Conservation (phyloP, 306 rosid species). For the Medicago arabica region DNA sequence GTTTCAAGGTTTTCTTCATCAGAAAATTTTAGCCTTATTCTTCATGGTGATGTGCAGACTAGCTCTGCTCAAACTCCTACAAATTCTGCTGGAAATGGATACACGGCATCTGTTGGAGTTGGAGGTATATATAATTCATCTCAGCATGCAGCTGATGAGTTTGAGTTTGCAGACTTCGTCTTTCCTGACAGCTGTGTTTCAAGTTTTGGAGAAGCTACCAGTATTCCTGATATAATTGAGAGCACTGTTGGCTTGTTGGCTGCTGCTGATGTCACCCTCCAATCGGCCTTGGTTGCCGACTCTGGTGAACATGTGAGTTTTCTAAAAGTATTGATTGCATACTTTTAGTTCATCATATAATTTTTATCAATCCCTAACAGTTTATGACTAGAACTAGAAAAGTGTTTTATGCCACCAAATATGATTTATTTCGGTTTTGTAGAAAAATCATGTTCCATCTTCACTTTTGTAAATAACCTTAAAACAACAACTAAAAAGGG, state of each 20-base stretch:
- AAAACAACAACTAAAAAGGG: background rate
- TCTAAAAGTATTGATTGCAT: too few species aligned
- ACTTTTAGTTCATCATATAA: constrained; percentile 4
- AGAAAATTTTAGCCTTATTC: constrained; percentile 77
- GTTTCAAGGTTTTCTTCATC: constrained; percentile 73
- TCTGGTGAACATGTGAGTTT: constrained; percentile 77
- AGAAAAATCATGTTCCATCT: background rate
- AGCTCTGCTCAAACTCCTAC: constrained; percentile 79
- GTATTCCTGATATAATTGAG: constrained; percentile 83
- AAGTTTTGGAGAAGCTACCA: constrained; percentile 71
- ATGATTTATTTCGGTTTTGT: background rate
- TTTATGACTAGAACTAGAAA: constrained; percentile 14
- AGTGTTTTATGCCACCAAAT: background rate
- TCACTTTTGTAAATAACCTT: background rate
- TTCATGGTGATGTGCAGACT: constrained; percentile 68
- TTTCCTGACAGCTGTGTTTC: constrained; percentile 74
- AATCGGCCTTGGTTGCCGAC: constrained; percentile 67
- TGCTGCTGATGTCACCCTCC: constrained; percentile 69
- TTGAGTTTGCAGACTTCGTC: constrained; percentile 67
- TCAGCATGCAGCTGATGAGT: constrained; percentile 61
- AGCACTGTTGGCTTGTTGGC: constrained; percentile 79
- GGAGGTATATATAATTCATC: constrained; percentile 59
- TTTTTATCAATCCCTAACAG: constrained; percentile 5
- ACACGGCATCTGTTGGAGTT: constrained; percentile 61
- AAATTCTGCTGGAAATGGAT: constrained; percentile 72